Conservation (phyloP, 768 basidiomycete genomes). For the Serendipita indica region DNA sequence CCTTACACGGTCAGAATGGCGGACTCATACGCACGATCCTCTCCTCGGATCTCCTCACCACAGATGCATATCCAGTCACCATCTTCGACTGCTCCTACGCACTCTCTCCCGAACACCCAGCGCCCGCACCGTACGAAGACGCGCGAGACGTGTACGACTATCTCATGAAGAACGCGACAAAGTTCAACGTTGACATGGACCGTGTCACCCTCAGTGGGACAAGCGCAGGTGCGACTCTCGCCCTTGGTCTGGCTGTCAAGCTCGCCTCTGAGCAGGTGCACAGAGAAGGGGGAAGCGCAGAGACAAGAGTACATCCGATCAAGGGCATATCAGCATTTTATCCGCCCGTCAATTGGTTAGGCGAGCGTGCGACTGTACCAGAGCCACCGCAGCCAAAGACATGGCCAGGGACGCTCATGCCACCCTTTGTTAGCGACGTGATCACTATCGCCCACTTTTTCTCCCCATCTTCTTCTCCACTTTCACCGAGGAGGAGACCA, state of each 20-base stretch:
- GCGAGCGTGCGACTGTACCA: neutral
- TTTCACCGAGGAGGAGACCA: neutral
- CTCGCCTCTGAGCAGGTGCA: neutral
- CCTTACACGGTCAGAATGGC: neutral
- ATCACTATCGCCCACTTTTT: neutral
- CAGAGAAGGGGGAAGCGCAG: neutral
- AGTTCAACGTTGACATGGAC: neutral
- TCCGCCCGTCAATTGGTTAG: neutral
- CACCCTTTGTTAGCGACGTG: neutral
- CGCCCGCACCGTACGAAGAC: neutral
- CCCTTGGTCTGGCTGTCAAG: neutral
- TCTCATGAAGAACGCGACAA: neutral
- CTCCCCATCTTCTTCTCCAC: neutral
- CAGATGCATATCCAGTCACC: neutral
- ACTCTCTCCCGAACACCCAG: neutral
- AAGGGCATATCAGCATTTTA: neutral
- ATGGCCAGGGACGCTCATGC: neutral
- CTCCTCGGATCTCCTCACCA: neutral
- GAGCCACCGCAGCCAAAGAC: neutral
- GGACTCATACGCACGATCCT: neutral
- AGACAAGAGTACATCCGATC: neutral
- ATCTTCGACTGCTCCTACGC: constrained; percentile 2
- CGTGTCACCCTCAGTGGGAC: neutral
- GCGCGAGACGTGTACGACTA: neutral
- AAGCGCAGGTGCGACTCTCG: neutral